Evolutionary conservation across 768 basidiomycete species (phyloP), one percentile per base, ranked within the genome.

Genomic region (Lentinus brumalis): DNA sequence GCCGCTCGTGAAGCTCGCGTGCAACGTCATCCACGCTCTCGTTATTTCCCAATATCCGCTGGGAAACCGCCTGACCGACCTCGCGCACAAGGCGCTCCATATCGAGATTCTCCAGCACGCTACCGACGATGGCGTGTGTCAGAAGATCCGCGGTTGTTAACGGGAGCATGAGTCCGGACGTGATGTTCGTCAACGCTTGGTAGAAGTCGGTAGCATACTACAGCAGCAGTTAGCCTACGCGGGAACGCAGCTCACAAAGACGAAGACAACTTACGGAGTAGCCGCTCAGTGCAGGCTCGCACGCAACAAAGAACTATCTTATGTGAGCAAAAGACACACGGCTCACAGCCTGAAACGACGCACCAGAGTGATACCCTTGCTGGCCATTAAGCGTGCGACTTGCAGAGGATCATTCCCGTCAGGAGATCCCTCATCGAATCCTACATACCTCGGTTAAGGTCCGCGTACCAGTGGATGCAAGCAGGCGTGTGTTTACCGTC

Each of bases 11-110:
- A 31, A 98, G 78, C 75, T 97, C 96, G 38, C 87, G 84, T 12
- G 96, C 96, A 18, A 98, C 95, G 60, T 98, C 96, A 71, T 98
- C 96, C 18, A 98, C 96, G 68, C 91, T 95, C 74, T 97, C 91
- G 73, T 96, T 91, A 65, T 94, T 92, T 21, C 92, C 91, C 10
- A 94, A 83, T 73, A 98, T 94, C 53, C 96, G 85, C 67, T 92
- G 86, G 7, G 95, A 94, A 8, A 98, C 95, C 9, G 94, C 94
- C 59, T 89, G 83, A 16, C 96, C 96, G 51, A 98, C 95, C 76
- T 98, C 96, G 40, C 87, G 86, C 58, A 98, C 94, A 41, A 98
- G 83, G 32, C 94, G 86, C 70, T 98, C 96, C 96, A 98, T 96
- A 74, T 98, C 96, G 61, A 98, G 86, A 69, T 98, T 97, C 78